Evolutionary conservation across 2,329 filamentous ascomycete species (phyloP).

Genomic region (Aureobasidium sp.): DNA sequence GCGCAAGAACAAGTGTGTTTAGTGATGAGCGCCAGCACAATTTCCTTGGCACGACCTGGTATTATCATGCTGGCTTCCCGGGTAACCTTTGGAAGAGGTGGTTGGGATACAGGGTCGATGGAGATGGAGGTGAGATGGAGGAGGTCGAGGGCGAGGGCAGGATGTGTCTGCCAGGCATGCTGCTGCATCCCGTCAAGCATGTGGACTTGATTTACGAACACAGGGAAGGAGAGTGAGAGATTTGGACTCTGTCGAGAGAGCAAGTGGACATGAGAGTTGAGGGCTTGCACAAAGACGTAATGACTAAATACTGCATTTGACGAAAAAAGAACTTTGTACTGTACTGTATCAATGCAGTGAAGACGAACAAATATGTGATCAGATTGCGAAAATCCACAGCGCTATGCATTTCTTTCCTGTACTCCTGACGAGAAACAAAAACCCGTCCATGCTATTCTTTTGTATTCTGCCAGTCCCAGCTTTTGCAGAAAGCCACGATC

Average conservation of each 20-base stretch:
- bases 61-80: conserved; percentile 47
- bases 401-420: neutral
- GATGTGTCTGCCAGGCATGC: conserved; percentile 43
- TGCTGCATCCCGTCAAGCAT: conserved; percentile 46
- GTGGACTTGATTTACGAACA: conserved; percentile 42
- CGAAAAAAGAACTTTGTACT: too few relatives aligned
- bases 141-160: conserved; percentile 41
- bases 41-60: conserved; percentile 48
- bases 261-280: neutral
- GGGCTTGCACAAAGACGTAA: neutral
- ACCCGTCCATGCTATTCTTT: neutral
- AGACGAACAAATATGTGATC: too few relatives aligned
- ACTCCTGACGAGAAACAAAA: neutral
- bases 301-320: neutral
- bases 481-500: neutral
- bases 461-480: neutral
- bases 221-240: conserved; percentile 20
- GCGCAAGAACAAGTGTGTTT: conserved; percentile 43
- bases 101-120: conserved; percentile 48
- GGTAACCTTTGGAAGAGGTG: conserved; percentile 51
- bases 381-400: neutral
- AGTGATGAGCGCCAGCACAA: conserved; percentile 47
- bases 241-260: too few relatives aligned
- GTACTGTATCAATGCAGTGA: neutral
- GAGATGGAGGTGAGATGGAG: conserved; percentile 40